Base-by-base conservation (phyloP, 768 basidiomycete genomes). In the Mycena sanguinolenta region DNA sequence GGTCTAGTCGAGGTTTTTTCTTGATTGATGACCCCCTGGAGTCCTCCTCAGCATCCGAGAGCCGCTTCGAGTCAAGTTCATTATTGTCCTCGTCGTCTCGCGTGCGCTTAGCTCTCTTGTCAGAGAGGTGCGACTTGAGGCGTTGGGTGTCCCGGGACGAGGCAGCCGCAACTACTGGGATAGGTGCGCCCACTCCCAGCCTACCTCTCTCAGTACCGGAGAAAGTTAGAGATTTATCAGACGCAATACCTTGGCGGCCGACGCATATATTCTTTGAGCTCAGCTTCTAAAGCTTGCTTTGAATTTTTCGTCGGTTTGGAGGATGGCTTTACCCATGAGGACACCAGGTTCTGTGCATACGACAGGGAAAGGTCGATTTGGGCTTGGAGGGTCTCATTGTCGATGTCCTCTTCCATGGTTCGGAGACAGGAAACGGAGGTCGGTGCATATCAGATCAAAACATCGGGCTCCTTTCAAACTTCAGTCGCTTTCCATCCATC, bases 281-380 rank as follows among this genome's bases (percentile, higher is more conserved):
- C 89, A 62, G 84, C 85, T 64, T 88, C 85, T 28, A 85, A 69
- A 65, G 85, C 80, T 23, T 77, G 79, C 53, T 75, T 79, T 25
- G 82, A 79, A 70, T 76, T 81, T 66, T 76, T 80, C 30, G 83
- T 76, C 52, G 84, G 76, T 63, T 81, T 82, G n/a, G 77, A 74
- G 44, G 83, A 80, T 36, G 91, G 87, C 73, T 89, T 88, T 73
- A 95, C 84, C 94, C 94, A 95, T 63, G 94, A 92, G 25, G 91
- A 85, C 52, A 93, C 89, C 74, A 95, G 84, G 77, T 88, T 85
- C 72, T 94, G 88, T 2, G 91, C 89, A 79, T 90, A 89, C 7
- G 93, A 90, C 89, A 95, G 89, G 25, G 93, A 90, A 75, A 93
- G 82, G 79, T 95, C 92, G 61, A 95, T 90, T 80, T 92, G 92